These are phyloP conservation scores for Chalciporus sp. DNA, from an alignment of 1,284 basidiomycete species.

Conservation along the genomic window DNA sequence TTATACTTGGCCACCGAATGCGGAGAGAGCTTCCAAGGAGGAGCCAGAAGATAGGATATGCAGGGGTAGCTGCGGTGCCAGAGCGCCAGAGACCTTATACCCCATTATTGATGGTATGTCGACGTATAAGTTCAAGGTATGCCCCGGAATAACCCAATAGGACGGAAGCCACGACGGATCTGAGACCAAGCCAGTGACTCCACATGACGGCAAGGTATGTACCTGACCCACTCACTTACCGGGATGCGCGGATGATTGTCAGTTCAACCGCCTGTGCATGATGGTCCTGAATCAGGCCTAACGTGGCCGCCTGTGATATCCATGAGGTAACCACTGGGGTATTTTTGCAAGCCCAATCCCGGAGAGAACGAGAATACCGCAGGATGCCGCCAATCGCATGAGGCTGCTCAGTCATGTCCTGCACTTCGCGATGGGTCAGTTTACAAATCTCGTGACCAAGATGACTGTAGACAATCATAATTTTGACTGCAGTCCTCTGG, in stretches of 20 bases:
- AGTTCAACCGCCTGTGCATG: too few relatives aligned
- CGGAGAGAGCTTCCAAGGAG: not conserved
- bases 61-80: not conserved
- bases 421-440: too few relatives aligned
- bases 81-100: not conserved
- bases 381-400: too few relatives aligned
- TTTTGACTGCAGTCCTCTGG: too few relatives aligned
- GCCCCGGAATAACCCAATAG: not conserved
- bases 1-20: not conserved
- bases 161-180: not conserved
- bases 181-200: not conserved
- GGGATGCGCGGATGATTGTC: too few relatives aligned
- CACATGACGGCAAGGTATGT: not conserved
- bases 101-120: not conserved
- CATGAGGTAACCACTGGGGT: too few relatives aligned
- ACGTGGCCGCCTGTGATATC: constrained; percentile 6
- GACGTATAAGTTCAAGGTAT: not conserved
- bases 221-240: not conserved
- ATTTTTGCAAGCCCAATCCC: too few relatives aligned
- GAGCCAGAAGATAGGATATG: not conserved
- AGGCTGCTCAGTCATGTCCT: too few relatives aligned
- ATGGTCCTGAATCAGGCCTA: too few relatives aligned
- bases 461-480: too few relatives aligned
- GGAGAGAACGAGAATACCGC: too few relatives aligned
- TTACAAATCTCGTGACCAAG: too few relatives aligned